Percentiles rank a stretch among this genome's conserved stretches.
phyloP scores from a whole-genome alignment of 1,284 basidiomycete genomes.

The Sporisorium reilianum region DNA sequence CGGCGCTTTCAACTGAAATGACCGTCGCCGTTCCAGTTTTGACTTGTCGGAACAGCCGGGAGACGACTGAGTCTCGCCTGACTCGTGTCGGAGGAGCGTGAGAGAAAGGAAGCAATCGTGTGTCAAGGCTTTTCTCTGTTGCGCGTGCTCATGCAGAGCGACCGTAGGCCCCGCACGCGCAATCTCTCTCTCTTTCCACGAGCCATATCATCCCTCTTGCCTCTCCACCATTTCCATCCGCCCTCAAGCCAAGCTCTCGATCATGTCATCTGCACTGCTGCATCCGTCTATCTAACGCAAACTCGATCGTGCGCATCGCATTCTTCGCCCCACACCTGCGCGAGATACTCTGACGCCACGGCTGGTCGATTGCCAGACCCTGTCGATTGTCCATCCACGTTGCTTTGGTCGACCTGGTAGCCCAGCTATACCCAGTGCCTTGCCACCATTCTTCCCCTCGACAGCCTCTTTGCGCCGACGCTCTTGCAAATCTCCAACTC shows the following conservation, averaged over 20 bases:
- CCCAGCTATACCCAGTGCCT: slow-evolving; percentile 3
- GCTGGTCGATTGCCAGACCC: background rate
- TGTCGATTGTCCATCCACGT: background rate
- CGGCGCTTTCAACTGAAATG: slow-evolving; percentile 14
- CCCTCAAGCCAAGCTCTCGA: slow-evolving; percentile 10
- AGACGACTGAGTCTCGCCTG: background rate
- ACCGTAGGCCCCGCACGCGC: slow-evolving; percentile 8
- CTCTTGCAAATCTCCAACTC: background rate
- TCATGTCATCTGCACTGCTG: slow-evolving; percentile 17
- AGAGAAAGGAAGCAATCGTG: background rate
- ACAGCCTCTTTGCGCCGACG: background rate
- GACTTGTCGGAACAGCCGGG: background rate
- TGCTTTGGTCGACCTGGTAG: too few species aligned
- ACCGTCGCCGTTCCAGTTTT: background rate
- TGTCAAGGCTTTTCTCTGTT: background rate
- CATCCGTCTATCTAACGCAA: slow-evolving; percentile 4
- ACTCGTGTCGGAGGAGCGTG: background rate
- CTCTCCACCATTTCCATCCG: slow-evolving; percentile 17
- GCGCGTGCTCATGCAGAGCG: slow-evolving; percentile 9
- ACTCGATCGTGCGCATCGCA: background rate
- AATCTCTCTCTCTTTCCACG: slow-evolving; percentile 18
- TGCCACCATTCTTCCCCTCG: background rate
- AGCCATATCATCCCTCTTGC: slow-evolving; percentile 21
- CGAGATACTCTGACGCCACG: background rate
- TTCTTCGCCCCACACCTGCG: background rate